These are phyloP conservation scores for Arachnomyces sp. DNA, from an alignment of 2,329 filamentous ascomycete genomes.

Conservation along the genomic window DNA sequence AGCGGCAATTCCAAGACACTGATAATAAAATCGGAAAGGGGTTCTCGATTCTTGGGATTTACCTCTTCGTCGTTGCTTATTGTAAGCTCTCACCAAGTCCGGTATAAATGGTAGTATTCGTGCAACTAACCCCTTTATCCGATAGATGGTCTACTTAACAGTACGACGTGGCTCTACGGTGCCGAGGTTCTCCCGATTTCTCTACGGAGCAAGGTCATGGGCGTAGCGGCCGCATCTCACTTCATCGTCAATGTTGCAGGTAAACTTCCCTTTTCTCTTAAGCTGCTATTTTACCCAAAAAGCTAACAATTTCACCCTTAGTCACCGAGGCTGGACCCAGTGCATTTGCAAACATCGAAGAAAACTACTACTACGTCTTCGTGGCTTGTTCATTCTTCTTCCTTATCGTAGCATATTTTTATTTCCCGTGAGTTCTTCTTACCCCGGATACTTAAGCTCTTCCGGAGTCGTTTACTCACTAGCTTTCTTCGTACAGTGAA, in stretches of 20 bases:
- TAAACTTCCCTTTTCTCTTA: slow-evolving; percentile 15
- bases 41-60: slow-evolving; percentile 54
- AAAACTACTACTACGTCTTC: slow-evolving; percentile 57
- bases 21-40: slow-evolving; percentile 51
- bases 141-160: slow-evolving; percentile 47
- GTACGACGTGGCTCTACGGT: slow-evolving; percentile 50
- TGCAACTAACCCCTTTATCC: not conserved
- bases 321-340: slow-evolving; percentile 49
- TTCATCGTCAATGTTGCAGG: slow-evolving; percentile 49
- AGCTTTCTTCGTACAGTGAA: slow-evolving; percentile 25
- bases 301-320: slow-evolving; percentile 6
- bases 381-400: slow-evolving; percentile 48
- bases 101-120: slow-evolving; percentile 9
- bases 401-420: slow-evolving; percentile 46
- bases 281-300: slow-evolving; percentile 3
- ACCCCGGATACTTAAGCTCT: not conserved
- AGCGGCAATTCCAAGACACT: slow-evolving; percentile 49
- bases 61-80: slow-evolving; percentile 50
- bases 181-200: slow-evolving; percentile 49
- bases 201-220: slow-evolving; percentile 50
- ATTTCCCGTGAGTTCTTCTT: slow-evolving; percentile 41
- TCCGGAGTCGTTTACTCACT: not conserved
- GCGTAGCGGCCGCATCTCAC: slow-evolving; percentile 46
- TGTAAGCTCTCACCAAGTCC: slow-evolving; percentile 30
- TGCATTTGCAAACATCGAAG: slow-evolving; percentile 50